Evolutionary conservation across 305 asterid species (phyloP), one percentile per base, ranked within the genome.

Genomic region (Fraxinus albicans): DNA sequence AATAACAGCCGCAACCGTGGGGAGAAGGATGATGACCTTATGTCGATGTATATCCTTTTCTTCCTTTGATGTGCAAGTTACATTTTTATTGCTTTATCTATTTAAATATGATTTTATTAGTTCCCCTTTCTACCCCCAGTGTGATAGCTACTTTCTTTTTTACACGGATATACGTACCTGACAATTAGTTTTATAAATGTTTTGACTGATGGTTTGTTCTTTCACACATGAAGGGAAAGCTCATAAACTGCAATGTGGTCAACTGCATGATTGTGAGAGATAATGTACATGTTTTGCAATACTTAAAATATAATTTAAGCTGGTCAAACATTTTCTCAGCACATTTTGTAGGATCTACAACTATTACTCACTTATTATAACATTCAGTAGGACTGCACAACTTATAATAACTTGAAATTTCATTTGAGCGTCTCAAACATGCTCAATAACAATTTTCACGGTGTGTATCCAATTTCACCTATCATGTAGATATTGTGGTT

Each of bases 1-100:
- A 92, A 91, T 84, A 93, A 91, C 89, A 93, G 99, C 87, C 93
- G 97, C 69, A 90, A 91, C 86, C 97, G 98, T 81, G 98, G 99
- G 81, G 99, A 96, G 84, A 94, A 92, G 89, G 97, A 84, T 58
- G 95, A 88, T 25, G 97, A 91, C 88, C 87, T 77, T 58, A 89
- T 94, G 97, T 88, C 92, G 78, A 92, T 91, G 25, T 87, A 96
- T 96, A 94, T 96, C 98, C 98, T 96, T 89, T 35, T 36, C 33
- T 44, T 81, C 70, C 58, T 82, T 78, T 3, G 5, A 31, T 19
- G 27, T 42, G 34, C 31, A 38, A 69, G 78, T 80, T 76, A 77
- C n/a, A 33, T 9, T 42, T 77, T 77, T 36, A 29, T 77, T 77
- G n/a, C 12, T 80, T 50, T 21, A 34, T 82, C 21, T 75, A 19